Evolutionary conservation across 2,329 filamentous ascomycete genomes (phyloP).

Genomic region (Scedosporium apiospermum): DNA sequence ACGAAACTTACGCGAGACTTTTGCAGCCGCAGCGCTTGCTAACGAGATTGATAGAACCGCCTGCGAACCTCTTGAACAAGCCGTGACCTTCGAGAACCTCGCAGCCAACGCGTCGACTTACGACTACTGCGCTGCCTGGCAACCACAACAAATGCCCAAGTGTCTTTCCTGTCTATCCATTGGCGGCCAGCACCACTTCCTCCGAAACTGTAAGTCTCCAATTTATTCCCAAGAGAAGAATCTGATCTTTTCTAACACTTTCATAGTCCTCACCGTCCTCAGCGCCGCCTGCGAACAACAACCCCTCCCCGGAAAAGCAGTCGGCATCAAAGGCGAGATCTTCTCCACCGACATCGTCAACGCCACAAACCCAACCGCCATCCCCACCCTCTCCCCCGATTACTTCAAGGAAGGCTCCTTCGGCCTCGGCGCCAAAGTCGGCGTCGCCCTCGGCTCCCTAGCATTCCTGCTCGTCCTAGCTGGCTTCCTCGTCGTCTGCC

Average conservation of each 20-base stretch:
- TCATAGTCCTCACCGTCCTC: constrained; percentile 37
- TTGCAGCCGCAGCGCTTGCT: constrained; percentile 9
- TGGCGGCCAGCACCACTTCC: constrained; percentile 22
- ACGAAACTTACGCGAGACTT: constrained; percentile 7
- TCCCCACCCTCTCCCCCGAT: constrained; percentile 26
- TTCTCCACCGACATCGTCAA: constrained; percentile 41
- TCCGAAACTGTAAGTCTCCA: constrained; percentile 42
- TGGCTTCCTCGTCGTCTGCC: constrained; percentile 46
- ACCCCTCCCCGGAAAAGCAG: constrained; percentile 32
- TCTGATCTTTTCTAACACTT: background rate
- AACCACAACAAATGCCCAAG: constrained; percentile 24
- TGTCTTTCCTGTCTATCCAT: constrained; percentile 39
- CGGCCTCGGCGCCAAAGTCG: constrained; percentile 45
- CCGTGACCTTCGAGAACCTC: constrained; percentile 40
- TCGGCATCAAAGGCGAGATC: constrained; percentile 41
- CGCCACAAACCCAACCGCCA: constrained; percentile 37
- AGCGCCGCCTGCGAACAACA: constrained; percentile 46
- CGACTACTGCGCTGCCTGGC: constrained; percentile 45
- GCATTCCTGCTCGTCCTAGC: constrained; percentile 34
- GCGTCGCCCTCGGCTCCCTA: constrained; percentile 44
- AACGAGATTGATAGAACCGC: constrained; percentile 32
- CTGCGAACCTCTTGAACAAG: constrained; percentile 37
- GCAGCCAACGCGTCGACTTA: constrained; percentile 33
- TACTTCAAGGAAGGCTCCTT: constrained; percentile 35
- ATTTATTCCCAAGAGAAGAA: background rate